Percentiles rank a stretch among this genome's conserved stretches.
Conservation (phyloP, 2,329 filamentous ascomycete genomes). For the Sporothrix schenckii region DNA sequence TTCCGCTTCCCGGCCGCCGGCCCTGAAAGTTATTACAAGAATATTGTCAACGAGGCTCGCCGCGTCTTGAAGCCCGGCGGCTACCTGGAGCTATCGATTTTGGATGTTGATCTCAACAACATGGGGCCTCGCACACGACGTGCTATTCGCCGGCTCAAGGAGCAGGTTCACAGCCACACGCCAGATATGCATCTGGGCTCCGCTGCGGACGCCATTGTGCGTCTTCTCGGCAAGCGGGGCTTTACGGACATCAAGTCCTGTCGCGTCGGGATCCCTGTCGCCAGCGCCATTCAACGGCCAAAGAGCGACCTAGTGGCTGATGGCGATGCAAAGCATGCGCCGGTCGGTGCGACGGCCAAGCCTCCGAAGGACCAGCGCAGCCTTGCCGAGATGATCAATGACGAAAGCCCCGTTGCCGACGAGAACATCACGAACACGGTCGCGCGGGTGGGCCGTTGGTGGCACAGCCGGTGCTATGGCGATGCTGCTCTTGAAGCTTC, state of each 20-base stretch:
- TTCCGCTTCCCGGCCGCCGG: constrained; percentile 75
- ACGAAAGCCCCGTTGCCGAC: constrained; percentile 70
- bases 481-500: constrained; percentile 55
- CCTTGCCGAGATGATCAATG: constrained; percentile 72
- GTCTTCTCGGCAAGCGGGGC: constrained; percentile 67
- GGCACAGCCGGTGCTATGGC: constrained; percentile 94
- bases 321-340: not conserved
- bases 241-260: constrained; percentile 75
- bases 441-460: constrained; percentile 90
- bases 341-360: constrained; percentile 39
- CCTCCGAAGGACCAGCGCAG: constrained; percentile 53
- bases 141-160: constrained; percentile 71
- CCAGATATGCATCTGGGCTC: constrained; percentile 63
- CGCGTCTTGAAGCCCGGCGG: constrained; percentile 77
- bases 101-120: constrained; percentile 80
- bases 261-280: constrained; percentile 76
- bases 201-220: constrained; percentile 64
- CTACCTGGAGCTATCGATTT: constrained; percentile 75
- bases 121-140: constrained; percentile 74
- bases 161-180: constrained; percentile 65
- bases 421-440: constrained; percentile 92
- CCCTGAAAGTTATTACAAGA: constrained; percentile 68
- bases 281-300: constrained; percentile 49
- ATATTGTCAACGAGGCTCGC: constrained; percentile 73
- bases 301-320: constrained; percentile 32